Evolutionary conservation across 768 basidiomycete genomes (phyloP).

Genomic region (Leucogyrophana mollusca): DNA sequence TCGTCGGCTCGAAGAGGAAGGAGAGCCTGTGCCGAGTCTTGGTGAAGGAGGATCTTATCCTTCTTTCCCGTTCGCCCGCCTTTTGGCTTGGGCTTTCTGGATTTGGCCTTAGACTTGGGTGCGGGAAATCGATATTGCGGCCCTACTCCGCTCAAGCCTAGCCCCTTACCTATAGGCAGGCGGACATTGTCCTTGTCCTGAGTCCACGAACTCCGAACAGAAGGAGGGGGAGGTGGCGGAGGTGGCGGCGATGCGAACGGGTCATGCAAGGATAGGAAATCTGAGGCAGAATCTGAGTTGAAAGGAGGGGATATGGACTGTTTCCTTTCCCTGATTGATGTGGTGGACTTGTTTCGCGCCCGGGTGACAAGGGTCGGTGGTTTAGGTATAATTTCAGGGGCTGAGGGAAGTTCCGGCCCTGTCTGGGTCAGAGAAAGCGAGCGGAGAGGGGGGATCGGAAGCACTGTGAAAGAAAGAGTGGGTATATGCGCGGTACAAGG

Average conservation of each 20-base stretch:
- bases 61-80: conserved; percentile 18
- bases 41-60: conserved; percentile 20
- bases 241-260: conserved; percentile 30
- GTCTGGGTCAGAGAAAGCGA: too few relatives aligned
- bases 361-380: too few relatives aligned
- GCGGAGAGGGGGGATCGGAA: too few relatives aligned
- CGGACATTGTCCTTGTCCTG: conserved; percentile 17
- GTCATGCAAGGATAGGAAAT: conserved; percentile 33
- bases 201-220: conserved; percentile 24
- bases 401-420: too few relatives aligned
- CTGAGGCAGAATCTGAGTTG: conserved; percentile 24
- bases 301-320: conserved; percentile 16
- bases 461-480: too few relatives aligned
- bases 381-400: too few relatives aligned
- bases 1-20: conserved; percentile 14
- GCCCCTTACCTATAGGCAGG: too few relatives aligned
- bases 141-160: conserved; percentile 20
- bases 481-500: too few relatives aligned
- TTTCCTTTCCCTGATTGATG: too few relatives aligned
- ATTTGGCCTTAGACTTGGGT: conserved; percentile 27
- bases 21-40: conserved; percentile 25
- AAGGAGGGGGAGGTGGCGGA: conserved; percentile 27
- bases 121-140: conserved; percentile 32
- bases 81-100: background rate
- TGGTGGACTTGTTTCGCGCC: too few relatives aligned